Conservation (phyloP, 2,329 filamentous ascomycete genomes). For the Lecanicillium sp. region DNA sequence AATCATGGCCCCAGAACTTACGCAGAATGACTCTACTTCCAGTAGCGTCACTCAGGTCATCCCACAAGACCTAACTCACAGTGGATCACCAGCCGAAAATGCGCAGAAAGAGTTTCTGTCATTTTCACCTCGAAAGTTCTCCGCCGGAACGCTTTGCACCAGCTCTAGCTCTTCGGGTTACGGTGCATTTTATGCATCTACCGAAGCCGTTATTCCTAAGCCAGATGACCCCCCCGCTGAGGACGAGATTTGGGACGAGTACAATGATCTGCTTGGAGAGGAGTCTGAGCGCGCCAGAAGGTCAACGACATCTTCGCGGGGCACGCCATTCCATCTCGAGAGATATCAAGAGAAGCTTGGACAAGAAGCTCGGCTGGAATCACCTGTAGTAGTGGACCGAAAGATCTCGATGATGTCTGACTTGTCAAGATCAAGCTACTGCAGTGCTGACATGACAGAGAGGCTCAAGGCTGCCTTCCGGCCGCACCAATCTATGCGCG, state of each 20-base stretch:
- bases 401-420: conserved; percentile 29
- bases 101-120: conserved; percentile 58
- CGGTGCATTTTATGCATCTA: conserved; percentile 54
- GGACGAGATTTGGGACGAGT: conserved; percentile 93
- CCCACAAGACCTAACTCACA: background rate
- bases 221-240: conserved; percentile 59
- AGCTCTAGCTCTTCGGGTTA: conserved; percentile 61
- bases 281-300: conserved; percentile 38
- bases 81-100: background rate
- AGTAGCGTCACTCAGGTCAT: conserved; percentile 26
- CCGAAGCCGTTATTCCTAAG: conserved; percentile 55
- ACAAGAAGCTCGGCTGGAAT: conserved; percentile 37
- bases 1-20: conserved; percentile 33
- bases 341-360: conserved; percentile 35
- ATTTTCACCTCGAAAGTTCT: conserved; percentile 68
- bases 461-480: conserved; percentile 45
- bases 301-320: conserved; percentile 51
- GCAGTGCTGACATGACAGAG: conserved; percentile 50
- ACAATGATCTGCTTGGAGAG: conserved; percentile 79
- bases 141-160: conserved; percentile 48
- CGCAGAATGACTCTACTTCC: conserved; percentile 29
- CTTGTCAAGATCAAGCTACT: conserved; percentile 43
- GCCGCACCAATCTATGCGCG: conserved; percentile 38
- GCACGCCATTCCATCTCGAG: conserved; percentile 51
- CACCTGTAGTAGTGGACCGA: conserved; percentile 35